Evolutionary conservation across 2,329 filamentous ascomycete species (phyloP).

Genomic region (Pleurostoma richardsiae): DNA sequence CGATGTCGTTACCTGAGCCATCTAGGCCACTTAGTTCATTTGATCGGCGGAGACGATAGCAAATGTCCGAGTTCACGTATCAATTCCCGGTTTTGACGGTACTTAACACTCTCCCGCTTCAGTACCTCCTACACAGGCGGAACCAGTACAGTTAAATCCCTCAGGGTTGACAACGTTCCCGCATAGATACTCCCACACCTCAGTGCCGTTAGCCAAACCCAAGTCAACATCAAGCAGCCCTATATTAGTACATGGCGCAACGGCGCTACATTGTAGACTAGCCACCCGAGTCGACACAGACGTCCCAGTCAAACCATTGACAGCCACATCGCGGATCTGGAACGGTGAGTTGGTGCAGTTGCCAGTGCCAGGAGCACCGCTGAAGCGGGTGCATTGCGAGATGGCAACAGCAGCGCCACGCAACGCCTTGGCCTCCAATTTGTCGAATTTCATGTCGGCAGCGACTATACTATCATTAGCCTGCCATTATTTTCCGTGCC

Average conservation of each 20-base stretch:
- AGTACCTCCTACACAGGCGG: background rate
- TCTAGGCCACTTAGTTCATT: too few species aligned
- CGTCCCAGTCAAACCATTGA: conserved; percentile 5
- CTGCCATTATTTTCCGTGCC: background rate
- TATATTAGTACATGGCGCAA: conserved; percentile 6
- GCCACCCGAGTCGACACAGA: conserved; percentile 3
- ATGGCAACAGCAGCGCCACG: conserved; percentile 13
- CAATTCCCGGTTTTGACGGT: background rate
- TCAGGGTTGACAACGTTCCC: conserved; percentile 1
- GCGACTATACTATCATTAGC: background rate
- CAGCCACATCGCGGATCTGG: conserved; percentile 11
- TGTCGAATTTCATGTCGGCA: conserved; percentile 3
- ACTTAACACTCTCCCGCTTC: background rate
- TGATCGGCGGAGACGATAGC: too few species aligned
- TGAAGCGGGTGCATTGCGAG: conserved; percentile 16
- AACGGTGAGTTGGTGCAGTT: conserved; percentile 16
- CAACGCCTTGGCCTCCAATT: conserved; percentile 8
- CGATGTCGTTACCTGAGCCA: too few species aligned
- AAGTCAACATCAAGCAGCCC: conserved; percentile 2
- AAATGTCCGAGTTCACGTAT: too few species aligned
- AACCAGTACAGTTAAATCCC: conserved; percentile 7
- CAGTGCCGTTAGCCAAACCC: conserved; percentile 1
- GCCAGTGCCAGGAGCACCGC: conserved; percentile 11
- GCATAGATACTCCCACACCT: conserved; percentile 3
- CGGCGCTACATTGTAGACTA: conserved; percentile 9